Conservation (phyloP, 2,329 filamentous ascomycete species). For the Sclerotinia nivalis region DNA sequence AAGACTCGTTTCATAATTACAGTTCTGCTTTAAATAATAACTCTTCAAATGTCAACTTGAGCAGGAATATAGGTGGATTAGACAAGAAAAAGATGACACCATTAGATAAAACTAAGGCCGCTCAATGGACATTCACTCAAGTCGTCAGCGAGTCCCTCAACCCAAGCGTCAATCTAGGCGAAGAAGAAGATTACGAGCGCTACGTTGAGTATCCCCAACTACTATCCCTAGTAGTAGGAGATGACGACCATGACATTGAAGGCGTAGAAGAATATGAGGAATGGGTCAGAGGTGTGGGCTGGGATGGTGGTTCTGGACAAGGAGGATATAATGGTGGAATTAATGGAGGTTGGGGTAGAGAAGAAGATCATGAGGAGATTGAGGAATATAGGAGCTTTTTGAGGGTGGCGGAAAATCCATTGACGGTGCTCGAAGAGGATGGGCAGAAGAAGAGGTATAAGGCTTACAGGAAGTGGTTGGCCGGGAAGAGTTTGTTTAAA, state of each 20-base stretch:
- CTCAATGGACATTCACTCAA: slow-evolving; percentile 86
- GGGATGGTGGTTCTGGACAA: slow-evolving; percentile 60
- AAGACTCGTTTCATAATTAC: slow-evolving; percentile 21
- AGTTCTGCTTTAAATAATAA: background rate
- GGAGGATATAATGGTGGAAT: slow-evolving; percentile 80
- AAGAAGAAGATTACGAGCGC: slow-evolving; percentile 81
- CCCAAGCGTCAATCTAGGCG: slow-evolving; percentile 73
- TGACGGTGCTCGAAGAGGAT: slow-evolving; percentile 88
- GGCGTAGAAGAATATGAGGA: slow-evolving; percentile 73
- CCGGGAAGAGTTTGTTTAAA: slow-evolving; percentile 94
- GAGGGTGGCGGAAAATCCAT: slow-evolving; percentile 73
- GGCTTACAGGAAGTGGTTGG: slow-evolving; percentile 91
- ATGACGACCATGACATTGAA: slow-evolving; percentile 55
- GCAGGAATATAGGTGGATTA: slow-evolving; percentile 26
- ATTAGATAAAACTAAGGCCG: slow-evolving; percentile 76
- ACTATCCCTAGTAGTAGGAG: slow-evolving; percentile 77
- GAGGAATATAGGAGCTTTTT: slow-evolving; percentile 77
- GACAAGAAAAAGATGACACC: slow-evolving; percentile 56
- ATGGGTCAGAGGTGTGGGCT: slow-evolving; percentile 57
- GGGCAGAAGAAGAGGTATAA: slow-evolving; percentile 92
- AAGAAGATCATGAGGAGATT: slow-evolving; percentile 52
- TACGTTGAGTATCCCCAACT: slow-evolving; percentile 90
- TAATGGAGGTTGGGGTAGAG: slow-evolving; percentile 57
- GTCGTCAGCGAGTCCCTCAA: slow-evolving; percentile 84
- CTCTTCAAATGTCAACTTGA: slow-evolving; percentile 36